Base-by-base conservation (phyloP, 257 asterid species). In the Thymus quinquecostatus region DNA sequence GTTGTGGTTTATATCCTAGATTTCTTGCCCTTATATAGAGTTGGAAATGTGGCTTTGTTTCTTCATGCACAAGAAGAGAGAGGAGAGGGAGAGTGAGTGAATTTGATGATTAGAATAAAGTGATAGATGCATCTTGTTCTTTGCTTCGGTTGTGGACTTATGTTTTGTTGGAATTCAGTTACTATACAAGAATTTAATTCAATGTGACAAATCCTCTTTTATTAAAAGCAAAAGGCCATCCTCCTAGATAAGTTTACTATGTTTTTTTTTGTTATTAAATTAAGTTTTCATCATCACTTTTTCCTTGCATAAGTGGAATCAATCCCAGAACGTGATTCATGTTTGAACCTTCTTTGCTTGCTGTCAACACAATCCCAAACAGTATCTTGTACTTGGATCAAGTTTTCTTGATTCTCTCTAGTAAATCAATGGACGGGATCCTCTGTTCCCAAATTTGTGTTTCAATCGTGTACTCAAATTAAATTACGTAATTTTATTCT, bases 261-360 rank as follows among this genome's bases (percentile, higher is more conserved):
- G 2, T 3, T 36, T 36, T 36, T 36, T 28, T 40, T 6, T 29
- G 27, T 64, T 64, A 27, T 44, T 4, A 4, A 9, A 34, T 10
- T 11, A 8, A 21, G 11, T 54, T 54, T 27, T 54, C 5, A 47
- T 53, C 8, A 11, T 11, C 32, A 6, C 5, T 6, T 30, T 29
- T 47, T 21, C 43, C 10, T 33, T 27, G 27, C 58, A 10, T 51
- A 44, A 49, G 12, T 32, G 8, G 66, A 62, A 50, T 61, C 54
- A 36, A 61, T 12, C 58, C 54, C 10, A 43, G 49, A 41, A 41
- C 66, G 69, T 71, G 77, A 50, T 40, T 50, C 74, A 69, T 50
- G 70, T 47, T 8, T 72, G 59, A 65, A 66, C 72, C 54, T 60
- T 71, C 57, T 71, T 66, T 69, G 29, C 64, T 76, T 66, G 40